Evolutionary conservation across 768 basidiomycete genomes (phyloP).

Genomic region (Leccinum rimulosum): DNA sequence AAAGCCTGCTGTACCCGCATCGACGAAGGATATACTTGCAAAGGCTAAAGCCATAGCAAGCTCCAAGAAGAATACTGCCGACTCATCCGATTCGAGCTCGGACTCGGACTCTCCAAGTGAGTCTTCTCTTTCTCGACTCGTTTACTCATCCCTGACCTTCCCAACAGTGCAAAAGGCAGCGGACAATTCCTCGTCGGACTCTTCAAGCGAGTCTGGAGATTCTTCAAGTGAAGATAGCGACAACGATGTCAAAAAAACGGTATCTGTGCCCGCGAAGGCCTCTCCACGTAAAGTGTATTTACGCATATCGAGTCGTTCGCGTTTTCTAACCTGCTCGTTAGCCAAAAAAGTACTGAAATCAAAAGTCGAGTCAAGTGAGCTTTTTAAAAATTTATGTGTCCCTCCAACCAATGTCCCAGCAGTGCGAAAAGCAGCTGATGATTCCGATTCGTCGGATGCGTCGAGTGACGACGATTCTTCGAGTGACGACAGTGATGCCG

Average conservation of each 20-base stretch:
- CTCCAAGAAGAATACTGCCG: slow-evolving; percentile 6
- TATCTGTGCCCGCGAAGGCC: background rate
- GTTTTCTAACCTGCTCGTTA: background rate
- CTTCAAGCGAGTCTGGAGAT: background rate
- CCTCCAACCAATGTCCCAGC: background rate
- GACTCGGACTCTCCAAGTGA: background rate
- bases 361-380: background rate
- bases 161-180: slow-evolving; percentile 3
- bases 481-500: background rate
- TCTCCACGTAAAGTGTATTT: background rate
- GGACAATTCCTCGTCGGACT: background rate
- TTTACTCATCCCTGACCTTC: background rate
- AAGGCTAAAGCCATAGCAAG: slow-evolving; percentile 34
- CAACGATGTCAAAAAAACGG: background rate
- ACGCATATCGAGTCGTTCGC: background rate
- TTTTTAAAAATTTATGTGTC: background rate
- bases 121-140: background rate
- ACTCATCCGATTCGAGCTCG: background rate
- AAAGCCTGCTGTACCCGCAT: slow-evolving; percentile 27
- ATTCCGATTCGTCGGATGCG: slow-evolving; percentile 4
- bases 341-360: background rate
- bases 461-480: slow-evolving; percentile 17
- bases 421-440: slow-evolving; percentile 6
- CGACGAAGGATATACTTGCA: slow-evolving; percentile 43
- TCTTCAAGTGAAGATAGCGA: background rate